Conservation (phyloP, 1,284 basidiomycete genomes). For the Sphaerobolus stellatus region DNA sequence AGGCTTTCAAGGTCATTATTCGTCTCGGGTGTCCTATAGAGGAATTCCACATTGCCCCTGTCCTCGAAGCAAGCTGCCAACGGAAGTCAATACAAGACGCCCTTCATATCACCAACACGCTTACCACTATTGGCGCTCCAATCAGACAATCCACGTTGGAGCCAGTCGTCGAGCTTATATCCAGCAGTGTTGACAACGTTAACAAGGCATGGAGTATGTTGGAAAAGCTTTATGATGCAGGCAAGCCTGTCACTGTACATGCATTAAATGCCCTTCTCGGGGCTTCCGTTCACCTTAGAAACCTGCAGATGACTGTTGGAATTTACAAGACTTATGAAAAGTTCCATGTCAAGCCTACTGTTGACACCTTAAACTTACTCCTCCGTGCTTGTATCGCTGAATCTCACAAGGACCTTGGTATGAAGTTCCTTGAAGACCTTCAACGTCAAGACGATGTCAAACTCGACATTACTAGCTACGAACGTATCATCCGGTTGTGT, state of each 20-base stretch:
- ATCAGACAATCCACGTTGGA: constrained; percentile 48
- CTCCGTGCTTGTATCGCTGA: constrained; percentile 61
- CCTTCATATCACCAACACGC: constrained; percentile 50
- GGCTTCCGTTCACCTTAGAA: constrained; percentile 60
- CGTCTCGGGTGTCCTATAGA: constrained; percentile 46
- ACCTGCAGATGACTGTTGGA: constrained; percentile 76
- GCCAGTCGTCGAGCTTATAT: constrained; percentile 53
- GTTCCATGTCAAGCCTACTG: constrained; percentile 55
- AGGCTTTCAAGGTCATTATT: constrained; percentile 58
- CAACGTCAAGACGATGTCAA: constrained; percentile 51
- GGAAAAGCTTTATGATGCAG: constrained; percentile 57
- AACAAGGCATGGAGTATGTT: constrained; percentile 68
- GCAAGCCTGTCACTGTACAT: constrained; percentile 52
- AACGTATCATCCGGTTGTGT: constrained; percentile 65
- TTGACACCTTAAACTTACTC: constrained; percentile 70
- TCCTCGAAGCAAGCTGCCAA: constrained; percentile 63
- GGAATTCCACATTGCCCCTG: constrained; percentile 70
- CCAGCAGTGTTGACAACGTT: constrained; percentile 49
- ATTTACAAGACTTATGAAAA: constrained; percentile 65
- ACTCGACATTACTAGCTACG: constrained; percentile 62
- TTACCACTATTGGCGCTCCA: constrained; percentile 50
- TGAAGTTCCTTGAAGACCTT: constrained; percentile 61
- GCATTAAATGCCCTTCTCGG: constrained; percentile 67
- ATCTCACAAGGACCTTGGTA: constrained; percentile 58
- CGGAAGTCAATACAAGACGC: constrained; percentile 57